phyloP scores from a whole-genome alignment of 2,329 filamentous ascomycete species.

The Penicillium sp. region DNA sequence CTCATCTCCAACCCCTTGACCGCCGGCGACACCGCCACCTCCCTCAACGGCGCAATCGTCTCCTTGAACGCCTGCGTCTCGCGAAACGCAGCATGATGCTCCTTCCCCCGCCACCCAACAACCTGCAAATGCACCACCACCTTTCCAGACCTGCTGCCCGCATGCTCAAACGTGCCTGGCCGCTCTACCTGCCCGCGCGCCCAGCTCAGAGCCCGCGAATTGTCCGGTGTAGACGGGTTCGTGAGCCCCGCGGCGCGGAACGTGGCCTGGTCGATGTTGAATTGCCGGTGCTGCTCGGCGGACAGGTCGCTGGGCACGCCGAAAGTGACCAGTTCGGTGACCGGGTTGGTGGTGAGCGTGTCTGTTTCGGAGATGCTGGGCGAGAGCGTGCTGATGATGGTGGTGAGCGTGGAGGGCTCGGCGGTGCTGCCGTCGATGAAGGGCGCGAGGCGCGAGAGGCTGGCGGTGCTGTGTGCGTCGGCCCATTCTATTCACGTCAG shows the following conservation, averaged over 20 bases:
- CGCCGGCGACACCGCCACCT: constrained; percentile 30
- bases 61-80: constrained; percentile 44
- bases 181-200: constrained; percentile 35
- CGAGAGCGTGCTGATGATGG: constrained; percentile 29
- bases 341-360: constrained; percentile 35
- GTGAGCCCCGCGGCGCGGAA: constrained; percentile 24
- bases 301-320: constrained; percentile 38
- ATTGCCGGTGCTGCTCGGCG: not conserved
- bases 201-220: constrained; percentile 26
- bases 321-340: constrained; percentile 48
- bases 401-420: constrained; percentile 17
- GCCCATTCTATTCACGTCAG: constrained; percentile 26
- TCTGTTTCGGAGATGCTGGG: constrained; percentile 24
- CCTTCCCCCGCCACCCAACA: constrained; percentile 51
- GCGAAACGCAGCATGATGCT: constrained; percentile 46
- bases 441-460: constrained; percentile 18
- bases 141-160: constrained; percentile 37
- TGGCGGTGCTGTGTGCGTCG: constrained; percentile 26
- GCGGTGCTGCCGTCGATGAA: constrained; percentile 19
- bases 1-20: constrained; percentile 43
- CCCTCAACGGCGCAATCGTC: constrained; percentile 39
- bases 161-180: constrained; percentile 28
- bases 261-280: constrained; percentile 15
- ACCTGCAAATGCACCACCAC: constrained; percentile 42
- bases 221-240: constrained; percentile 29